Evolutionary conservation across 192 early-diverging fungal genomes (phyloP).

Genomic region (Spizellomyces punctatus): DNA sequence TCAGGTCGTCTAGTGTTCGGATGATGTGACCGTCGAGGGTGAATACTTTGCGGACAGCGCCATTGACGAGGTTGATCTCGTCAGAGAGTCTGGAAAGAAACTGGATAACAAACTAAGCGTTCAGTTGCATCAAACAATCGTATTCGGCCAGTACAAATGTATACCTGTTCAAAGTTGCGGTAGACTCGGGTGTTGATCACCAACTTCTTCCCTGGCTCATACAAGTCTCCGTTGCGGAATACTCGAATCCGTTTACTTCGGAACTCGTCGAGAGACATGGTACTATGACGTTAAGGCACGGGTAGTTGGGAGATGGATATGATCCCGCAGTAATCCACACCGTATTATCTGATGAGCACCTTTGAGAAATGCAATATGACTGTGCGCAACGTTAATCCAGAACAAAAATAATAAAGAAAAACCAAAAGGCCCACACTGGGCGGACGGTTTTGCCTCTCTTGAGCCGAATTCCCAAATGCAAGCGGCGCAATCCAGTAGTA

Average conservation of each 20-base stretch:
- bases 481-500: too few relatives aligned
- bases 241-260: slow-evolving; percentile 44
- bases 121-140: slow-evolving; percentile 10
- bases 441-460: too few relatives aligned
- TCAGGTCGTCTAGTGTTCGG: slow-evolving; percentile 35
- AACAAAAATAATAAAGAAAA: too few relatives aligned
- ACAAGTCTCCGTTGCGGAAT: slow-evolving; percentile 54
- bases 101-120: slow-evolving; percentile 23
- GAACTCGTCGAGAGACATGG: slow-evolving; percentile 27
- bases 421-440: too few relatives aligned
- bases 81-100: slow-evolving; percentile 43
- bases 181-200: slow-evolving; percentile 43
- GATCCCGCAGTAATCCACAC: too few relatives aligned
- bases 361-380: too few relatives aligned
- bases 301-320: too few relatives aligned
- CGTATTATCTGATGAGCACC: too few relatives aligned
- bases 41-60: slow-evolving; percentile 49
- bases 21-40: slow-evolving; percentile 45
- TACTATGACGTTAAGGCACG: neutral
- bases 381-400: too few relatives aligned
- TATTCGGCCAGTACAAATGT: neutral
- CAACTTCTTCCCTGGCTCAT: slow-evolving; percentile 40
- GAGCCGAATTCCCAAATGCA: too few relatives aligned
- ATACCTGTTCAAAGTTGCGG: slow-evolving; percentile 56
- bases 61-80: slow-evolving; percentile 45